Base-by-base conservation (phyloP, 1,139 yeast genomes). In the Saccharomyces hybrid region DNA sequence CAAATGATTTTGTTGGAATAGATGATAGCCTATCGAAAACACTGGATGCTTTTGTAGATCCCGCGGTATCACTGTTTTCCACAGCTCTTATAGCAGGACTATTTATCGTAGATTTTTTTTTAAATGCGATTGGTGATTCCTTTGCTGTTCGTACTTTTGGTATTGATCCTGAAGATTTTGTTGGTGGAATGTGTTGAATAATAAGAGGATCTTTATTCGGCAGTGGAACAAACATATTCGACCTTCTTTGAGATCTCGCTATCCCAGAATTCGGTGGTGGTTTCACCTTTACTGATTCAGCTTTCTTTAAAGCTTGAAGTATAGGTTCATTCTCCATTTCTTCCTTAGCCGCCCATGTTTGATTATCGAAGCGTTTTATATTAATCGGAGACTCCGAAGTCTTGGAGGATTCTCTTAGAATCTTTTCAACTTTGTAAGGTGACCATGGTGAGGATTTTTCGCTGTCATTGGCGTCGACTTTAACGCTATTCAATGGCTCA, bases 121-220 rank as follows among this genome's bases (percentile, higher is more conserved):
- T 27, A 14, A 14, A 11, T 20, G n/a, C 25, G 16, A 16, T 25
- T 25, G 52, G 51, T 16, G 31, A 42, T 34, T 9, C 52, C 16
- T 25, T 41, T 7, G 20, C 29, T 23, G 32, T 26, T 32, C 44
- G 31, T 28, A 31, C 29, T 29, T 51, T 49, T 32, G 47, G 52
- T 44, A 41, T 50, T 27, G 51, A 46, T 20, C 51, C 34, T 9
- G 55, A 26, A 28, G 57, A 47, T 42, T 55, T 49, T 28, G 41
- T 44, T 46, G 50, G 32, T n/a, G 42, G 11, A n/a, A 14, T 27
- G n/a, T 54, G 58, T 47, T 57, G 62, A 2, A 66, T 64, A 7
- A 66, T 55, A 13, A 67, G 54, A n/a, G 70, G 69, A 53, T 67
- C 69, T 54, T 68, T 68, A 38, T 61, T 64, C 1, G 71, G 71